Conservation (phyloP, 805 yeast genomes). For the Middelhovenomyces tepae region DNA sequence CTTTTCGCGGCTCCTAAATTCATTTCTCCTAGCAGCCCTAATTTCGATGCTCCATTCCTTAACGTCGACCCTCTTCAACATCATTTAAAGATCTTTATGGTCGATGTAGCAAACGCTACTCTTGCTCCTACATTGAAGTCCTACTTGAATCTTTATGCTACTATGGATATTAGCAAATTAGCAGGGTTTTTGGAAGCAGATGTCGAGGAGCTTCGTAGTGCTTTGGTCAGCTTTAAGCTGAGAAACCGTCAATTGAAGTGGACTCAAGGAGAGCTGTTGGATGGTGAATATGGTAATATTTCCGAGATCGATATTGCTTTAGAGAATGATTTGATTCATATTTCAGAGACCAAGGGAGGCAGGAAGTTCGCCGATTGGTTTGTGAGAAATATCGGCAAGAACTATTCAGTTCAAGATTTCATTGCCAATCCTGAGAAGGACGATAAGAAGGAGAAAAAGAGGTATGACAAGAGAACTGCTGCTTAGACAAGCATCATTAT, state of each 20-base stretch:
- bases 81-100: slow-evolving; percentile 37
- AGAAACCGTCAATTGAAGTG: slow-evolving; percentile 38
- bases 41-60: slow-evolving; percentile 22
- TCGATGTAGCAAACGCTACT: slow-evolving; percentile 31
- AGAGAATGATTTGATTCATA: slow-evolving; percentile 34
- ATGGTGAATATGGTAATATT: slow-evolving; percentile 33
- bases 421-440: slow-evolving; percentile 24
- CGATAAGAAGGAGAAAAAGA: slow-evolving; percentile 5
- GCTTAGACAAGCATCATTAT: no score
- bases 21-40: slow-evolving; percentile 34
- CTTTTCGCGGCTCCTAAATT: slow-evolving; percentile 42
- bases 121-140: slow-evolving; percentile 35
- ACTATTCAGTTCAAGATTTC: slow-evolving; percentile 37
- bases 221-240: slow-evolving; percentile 37
- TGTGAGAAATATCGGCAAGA: slow-evolving; percentile 38
- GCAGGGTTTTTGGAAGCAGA: slow-evolving; percentile 33
- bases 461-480: slow-evolving; percentile 8
- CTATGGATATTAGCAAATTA: slow-evolving; percentile 36
- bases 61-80: slow-evolving; percentile 34
- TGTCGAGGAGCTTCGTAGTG: slow-evolving; percentile 30
- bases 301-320: slow-evolving; percentile 39
- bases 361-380: slow-evolving; percentile 45
- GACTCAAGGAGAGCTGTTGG: slow-evolving; percentile 33
- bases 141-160: slow-evolving; percentile 39
- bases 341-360: slow-evolving; percentile 37